phyloP scores from a whole-genome alignment of 2,329 filamentous ascomycete species.

The Pseudogymnoascus sp. region DNA sequence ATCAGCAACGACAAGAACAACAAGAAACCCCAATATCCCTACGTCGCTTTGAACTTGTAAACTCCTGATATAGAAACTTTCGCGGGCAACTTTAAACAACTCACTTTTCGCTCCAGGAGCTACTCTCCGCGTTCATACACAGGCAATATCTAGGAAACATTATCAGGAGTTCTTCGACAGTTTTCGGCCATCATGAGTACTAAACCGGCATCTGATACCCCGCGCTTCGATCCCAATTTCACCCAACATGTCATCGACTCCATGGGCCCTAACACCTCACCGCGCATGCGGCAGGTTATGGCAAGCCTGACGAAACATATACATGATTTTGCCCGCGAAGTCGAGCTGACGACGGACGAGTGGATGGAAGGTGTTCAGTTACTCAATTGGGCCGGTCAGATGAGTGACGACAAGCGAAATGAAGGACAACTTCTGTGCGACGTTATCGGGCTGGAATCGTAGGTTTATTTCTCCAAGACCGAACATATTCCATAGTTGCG shows the following conservation, averaged over 20 bases:
- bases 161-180: neutral
- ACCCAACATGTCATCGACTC: slow-evolving; percentile 56
- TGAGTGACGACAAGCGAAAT: slow-evolving; percentile 56
- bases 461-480: slow-evolving; percentile 23
- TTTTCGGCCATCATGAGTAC: neutral
- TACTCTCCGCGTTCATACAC: neutral
- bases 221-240: slow-evolving; percentile 45
- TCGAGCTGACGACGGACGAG: slow-evolving; percentile 52
- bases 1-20: neutral
- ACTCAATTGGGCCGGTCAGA: slow-evolving; percentile 56
- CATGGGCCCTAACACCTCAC: slow-evolving; percentile 53
- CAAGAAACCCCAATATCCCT: neutral
- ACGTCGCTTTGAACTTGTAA: neutral
- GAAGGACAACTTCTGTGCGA: slow-evolving; percentile 59
- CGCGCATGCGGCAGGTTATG: slow-evolving; percentile 52
- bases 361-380: slow-evolving; percentile 51
- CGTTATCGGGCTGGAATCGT: slow-evolving; percentile 57
- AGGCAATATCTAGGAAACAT: neutral
- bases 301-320: slow-evolving; percentile 48
- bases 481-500: neutral
- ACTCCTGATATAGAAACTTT: neutral
- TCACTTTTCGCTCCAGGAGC: neutral
- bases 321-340: slow-evolving; percentile 54
- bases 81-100: neutral
- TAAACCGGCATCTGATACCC: neutral